Base-by-base conservation (phyloP, 176 grass and related monocot species). In the Raddia distichophylla region DNA sequence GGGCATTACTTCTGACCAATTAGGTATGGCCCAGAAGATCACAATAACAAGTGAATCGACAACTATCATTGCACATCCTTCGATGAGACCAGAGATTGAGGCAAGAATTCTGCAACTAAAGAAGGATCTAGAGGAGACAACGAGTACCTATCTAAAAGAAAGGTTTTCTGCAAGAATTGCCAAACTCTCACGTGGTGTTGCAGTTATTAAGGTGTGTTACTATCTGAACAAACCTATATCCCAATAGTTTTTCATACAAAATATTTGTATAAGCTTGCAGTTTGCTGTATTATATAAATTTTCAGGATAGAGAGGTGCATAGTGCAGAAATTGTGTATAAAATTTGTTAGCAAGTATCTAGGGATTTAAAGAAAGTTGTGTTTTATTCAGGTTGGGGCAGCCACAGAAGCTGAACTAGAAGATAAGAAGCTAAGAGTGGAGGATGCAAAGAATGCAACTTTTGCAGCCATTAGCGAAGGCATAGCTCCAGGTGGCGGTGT, bases 401-500 rank as follows among this genome's bases (percentile, higher is more conserved):
- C 81, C 10, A 98, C 92, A 43, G 92, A 98, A 89, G 92, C 92
- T 87, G 95, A 98, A 62, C 95, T 98, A 3, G 90, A 98, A 71
- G 92, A 98, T 82, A 98, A 86, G 80, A 98, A 98, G 68, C 82
- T 95, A 56, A 98, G 92, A 73, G 90, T 85, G 11, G 95, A 98
- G 78, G 95, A 98, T 93, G 95, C 95, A 59, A 98, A 98, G 75
- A 98, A 98, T 44, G 92, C 95, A 67, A 91, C 90, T 82, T 98
- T 87, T 93, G 90, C 95, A 80, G 95, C 95, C 60, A 91, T 98
- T 64, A 79, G 85, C 53, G 95, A 98, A 91, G 95, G 92, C 68
- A 94, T 98, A 78, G 89, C 91, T 54, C 95, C 92, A 76, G 95
- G 95, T 0, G 92, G 95, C 6, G 95, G 92, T 78, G 83, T 84